These are phyloP conservation scores for Chamaecrista fasciculata DNA, from an alignment of 306 rosid species.

Conservation along the genomic window DNA sequence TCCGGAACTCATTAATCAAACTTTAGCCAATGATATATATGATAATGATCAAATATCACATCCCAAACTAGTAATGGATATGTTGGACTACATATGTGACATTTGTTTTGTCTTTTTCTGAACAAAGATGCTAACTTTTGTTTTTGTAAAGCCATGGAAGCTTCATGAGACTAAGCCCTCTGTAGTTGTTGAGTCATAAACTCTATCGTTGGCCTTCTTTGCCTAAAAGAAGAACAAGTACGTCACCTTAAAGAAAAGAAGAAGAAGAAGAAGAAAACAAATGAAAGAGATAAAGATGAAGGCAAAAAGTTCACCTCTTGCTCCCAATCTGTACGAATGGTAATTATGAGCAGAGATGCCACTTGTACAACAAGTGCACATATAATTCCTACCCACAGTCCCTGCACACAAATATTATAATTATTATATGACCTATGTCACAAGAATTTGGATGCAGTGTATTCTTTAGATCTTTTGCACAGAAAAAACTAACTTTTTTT, in stretches of 20 bases:
- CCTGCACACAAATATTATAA: conserved; percentile 35
- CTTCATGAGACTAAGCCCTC: conserved; percentile 24
- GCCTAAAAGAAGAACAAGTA: conserved; percentile 35
- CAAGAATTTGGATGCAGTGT: no score
- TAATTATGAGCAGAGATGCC: conserved; percentile 39
- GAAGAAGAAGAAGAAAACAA: neutral
- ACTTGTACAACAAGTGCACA: conserved; percentile 68
- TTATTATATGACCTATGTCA: no score
- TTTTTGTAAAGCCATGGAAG: neutral
- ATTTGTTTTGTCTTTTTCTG: no score
- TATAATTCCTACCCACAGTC: conserved; percentile 79
- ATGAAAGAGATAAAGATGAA: neutral
- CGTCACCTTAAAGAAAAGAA: no score
- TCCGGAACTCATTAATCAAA: no score
- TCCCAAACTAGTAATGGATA: no score
- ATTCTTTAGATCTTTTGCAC: no score
- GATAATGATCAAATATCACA: no score
- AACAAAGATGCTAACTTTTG: no score
- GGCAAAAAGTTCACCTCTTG: conserved; percentile 43
- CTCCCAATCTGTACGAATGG: conserved; percentile 64
- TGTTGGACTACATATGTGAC: no score
- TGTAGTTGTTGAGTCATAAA: conserved; percentile 30
- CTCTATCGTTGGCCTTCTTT: conserved; percentile 48
- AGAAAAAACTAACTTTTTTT: no score
- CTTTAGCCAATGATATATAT: no score